Base-by-base conservation (phyloP, 768 basidiomycete species). In the Crucibulum laeve region DNA sequence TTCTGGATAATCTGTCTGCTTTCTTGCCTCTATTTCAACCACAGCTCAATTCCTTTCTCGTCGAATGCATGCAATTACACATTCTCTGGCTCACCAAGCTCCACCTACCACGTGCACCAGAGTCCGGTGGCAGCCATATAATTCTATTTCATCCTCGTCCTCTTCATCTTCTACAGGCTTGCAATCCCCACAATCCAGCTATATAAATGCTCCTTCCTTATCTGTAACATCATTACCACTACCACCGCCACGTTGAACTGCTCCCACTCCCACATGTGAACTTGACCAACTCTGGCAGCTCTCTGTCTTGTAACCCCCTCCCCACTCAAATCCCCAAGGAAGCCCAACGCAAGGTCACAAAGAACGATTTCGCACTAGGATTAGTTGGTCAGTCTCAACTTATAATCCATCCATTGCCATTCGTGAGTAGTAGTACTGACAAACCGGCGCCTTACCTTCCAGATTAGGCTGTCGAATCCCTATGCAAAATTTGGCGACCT, bases 61-160 rank as follows among this genome's bases (percentile, higher is more conserved):
- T n/a, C n/a, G n/a, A n/a, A n/a, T n/a, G n/a, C n/a, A n/a, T n/a
- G n/a, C n/a, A n/a, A n/a, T n/a, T n/a, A n/a, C n/a, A n/a, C n/a
- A n/a, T n/a, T n/a, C n/a, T n/a, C n/a, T 87, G 44, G 76, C 86
- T 69, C 84, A 86, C 59, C 69, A 86, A 71, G 84, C 82, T 28
- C 79, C 82, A 34, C 77, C 81, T 48, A 75, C 79, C 1, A 70
- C 84, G 46, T 80, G 86, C 53, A 67, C 82, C 39, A 69, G 84
- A 60, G 69, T 81, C 53, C 82, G 88, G 54, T 90, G 87, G 87
- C 88, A 89, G 67, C 87, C 87, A 52, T 91, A 89, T 62, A 65
- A 69, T 51, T 59, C 79, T 41, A 61, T 72, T 42, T 57, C 64
- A 42, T 64, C 64, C 35, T 55, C 74, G 34, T 63, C 71, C 19